Evolutionary conservation across 768 basidiomycete species (phyloP), one percentile per base, ranked within the genome.

Genomic region (Cystofilobasidium capitatum): DNA sequence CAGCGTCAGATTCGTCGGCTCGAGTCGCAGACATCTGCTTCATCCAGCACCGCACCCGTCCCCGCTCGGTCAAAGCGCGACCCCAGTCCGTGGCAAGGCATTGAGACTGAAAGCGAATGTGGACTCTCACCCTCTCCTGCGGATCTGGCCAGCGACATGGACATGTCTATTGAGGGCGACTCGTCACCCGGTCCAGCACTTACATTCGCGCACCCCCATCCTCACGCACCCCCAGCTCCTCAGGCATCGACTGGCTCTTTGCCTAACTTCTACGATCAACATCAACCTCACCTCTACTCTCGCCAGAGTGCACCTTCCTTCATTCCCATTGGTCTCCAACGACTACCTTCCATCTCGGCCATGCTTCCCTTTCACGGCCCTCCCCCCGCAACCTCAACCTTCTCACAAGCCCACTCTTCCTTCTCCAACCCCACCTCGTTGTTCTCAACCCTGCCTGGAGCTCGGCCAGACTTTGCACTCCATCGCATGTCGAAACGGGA

Each of bases 1-100:
- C 65, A 66, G 31, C 33, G 42, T 16, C 42, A 59, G 17, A 58
- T 66, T 16, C 51, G 51, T 3, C 51, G 26, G 7, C 51, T 55
- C 29, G 51, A 55, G 51, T 24, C 13, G 12, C n/a, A 13, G 49
- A 3, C n/a, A 5, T 51, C 49, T 12, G 7, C 31, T 3, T 51
- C 49, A 7, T 51, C 31, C 6, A 13, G 14, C 29, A 8, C 26
- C 9, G 29, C 17, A 13, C 3, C 29, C 6, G 1, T 31, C 26
- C 29, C 51, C 13, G 51, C 40, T 20, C 10, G 40, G 40, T 42
- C 40, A 20, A 10, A 20, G 40, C 40, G 51, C 51, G 51, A 55
- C 9, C 51, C 29, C 17, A 55, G 31, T 7, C 51, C 51, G 29
- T 55, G 51, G 51, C 29, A 55, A 31, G 51, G 51, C 29, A 17